Conservation (phyloP, 1,284 basidiomycete genomes). For the Phellopilus nigrolimitatus region DNA sequence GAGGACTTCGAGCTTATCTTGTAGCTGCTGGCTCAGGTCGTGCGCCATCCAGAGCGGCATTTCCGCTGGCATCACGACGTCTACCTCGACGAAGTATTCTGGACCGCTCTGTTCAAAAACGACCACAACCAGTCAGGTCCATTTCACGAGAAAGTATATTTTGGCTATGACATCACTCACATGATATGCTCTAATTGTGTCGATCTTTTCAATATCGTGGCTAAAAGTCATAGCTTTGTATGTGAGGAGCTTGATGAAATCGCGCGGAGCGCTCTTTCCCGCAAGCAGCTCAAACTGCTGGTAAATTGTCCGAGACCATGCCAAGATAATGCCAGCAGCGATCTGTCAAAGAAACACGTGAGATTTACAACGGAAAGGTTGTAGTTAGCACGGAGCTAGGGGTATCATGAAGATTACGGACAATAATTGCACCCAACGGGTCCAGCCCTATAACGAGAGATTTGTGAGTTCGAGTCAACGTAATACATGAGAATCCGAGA, state of each 20-base stretch:
- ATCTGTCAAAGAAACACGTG: slow-evolving; percentile 46
- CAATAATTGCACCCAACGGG: slow-evolving; percentile 75
- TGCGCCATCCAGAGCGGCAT: slow-evolving; percentile 92
- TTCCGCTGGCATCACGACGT: slow-evolving; percentile 88
- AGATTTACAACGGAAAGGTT: slow-evolving; percentile 3
- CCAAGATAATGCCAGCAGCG: slow-evolving; percentile 72
- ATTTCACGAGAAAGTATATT: slow-evolving; percentile 13
- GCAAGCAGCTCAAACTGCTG: slow-evolving; percentile 84
- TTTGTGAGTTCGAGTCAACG: neutral
- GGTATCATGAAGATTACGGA: slow-evolving; percentile 33
- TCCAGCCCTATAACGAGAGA: slow-evolving; percentile 54
- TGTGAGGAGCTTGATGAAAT: slow-evolving; percentile 86
- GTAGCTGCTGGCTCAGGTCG: slow-evolving; percentile 86
- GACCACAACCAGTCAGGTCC: slow-evolving; percentile 56
- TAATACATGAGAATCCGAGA: neutral
- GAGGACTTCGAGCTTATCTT: slow-evolving; percentile 90
- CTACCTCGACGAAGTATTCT: slow-evolving; percentile 91
- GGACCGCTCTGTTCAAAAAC: slow-evolving; percentile 33
- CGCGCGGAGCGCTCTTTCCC: slow-evolving; percentile 86
- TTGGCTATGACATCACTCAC: slow-evolving; percentile 36
- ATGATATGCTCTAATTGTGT: slow-evolving; percentile 87
- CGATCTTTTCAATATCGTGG: slow-evolving; percentile 80
- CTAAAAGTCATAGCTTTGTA: slow-evolving; percentile 92
- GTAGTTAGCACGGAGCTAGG: neutral
- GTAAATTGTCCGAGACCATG: slow-evolving; percentile 77